A percentile compares a stretch with the other conserved stretches of the same genome.
Conservation (phyloP, 352 stramenopile genomes). For the Phytophthora megakarya region DNA sequence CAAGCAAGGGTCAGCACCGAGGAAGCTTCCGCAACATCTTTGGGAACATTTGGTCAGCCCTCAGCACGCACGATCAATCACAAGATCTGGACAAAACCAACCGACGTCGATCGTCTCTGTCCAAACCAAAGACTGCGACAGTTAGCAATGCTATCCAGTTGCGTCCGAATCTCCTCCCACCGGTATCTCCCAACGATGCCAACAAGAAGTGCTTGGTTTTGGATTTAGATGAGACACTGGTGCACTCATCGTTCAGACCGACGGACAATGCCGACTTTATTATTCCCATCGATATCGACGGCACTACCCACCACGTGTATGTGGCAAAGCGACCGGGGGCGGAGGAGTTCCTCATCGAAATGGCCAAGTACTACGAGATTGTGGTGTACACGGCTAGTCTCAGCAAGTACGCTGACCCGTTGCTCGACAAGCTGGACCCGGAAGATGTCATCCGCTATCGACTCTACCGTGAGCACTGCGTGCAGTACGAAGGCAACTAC, state of each 20-base stretch:
- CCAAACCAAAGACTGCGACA: slow-evolving; percentile 25
- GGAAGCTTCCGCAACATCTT: slow-evolving; percentile 70
- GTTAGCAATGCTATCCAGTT: slow-evolving; percentile 41
- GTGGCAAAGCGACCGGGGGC: slow-evolving; percentile 92
- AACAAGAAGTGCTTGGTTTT: slow-evolving; percentile 93
- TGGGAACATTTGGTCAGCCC: slow-evolving; percentile 67
- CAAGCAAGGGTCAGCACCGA: slow-evolving; percentile 27
- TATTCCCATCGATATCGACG: slow-evolving; percentile 96
- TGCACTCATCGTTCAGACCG: slow-evolving; percentile 96
- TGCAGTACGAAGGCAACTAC: slow-evolving; percentile 96
- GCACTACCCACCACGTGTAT: slow-evolving; percentile 86
- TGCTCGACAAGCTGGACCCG: slow-evolving; percentile 96
- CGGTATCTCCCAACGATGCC: slow-evolving; percentile 44
- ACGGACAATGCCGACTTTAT: slow-evolving; percentile 96
- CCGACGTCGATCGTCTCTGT: slow-evolving; percentile 27
- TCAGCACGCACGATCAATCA: slow-evolving; percentile 63
- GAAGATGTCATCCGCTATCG: slow-evolving; percentile 89
- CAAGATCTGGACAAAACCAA: slow-evolving; percentile 34
- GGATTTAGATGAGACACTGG: slow-evolving; percentile 98
- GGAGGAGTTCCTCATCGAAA: slow-evolving; percentile 95
- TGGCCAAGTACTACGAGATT: slow-evolving; percentile 98
- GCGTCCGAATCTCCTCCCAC: slow-evolving; percentile 65
- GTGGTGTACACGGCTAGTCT: slow-evolving; percentile 98
- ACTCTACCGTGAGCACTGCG: slow-evolving; percentile 95
- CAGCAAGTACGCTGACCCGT: slow-evolving; percentile 97